Conservation (phyloP, 2,329 filamentous ascomycete genomes). For the Diaporthe vaccinii region DNA sequence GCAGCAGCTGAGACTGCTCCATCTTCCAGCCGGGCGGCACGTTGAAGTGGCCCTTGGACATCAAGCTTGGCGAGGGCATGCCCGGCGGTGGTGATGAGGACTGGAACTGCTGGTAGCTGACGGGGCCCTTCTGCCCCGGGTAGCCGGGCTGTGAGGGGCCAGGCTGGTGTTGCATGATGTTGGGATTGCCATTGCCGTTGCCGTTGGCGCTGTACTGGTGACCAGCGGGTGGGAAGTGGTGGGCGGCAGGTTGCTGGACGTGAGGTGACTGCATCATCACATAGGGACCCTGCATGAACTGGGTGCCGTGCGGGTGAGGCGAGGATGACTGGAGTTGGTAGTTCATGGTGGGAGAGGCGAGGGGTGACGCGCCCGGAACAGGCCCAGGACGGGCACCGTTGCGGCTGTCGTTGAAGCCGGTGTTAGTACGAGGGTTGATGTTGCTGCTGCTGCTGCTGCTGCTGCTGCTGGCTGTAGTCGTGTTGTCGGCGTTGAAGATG, state of each 20-base stretch:
- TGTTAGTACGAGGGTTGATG: not conserved
- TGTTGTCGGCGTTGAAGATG: not conserved
- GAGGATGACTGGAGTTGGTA: slow-evolving; percentile 32
- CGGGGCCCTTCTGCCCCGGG: slow-evolving; percentile 29
- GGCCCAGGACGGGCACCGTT: slow-evolving; percentile 15
- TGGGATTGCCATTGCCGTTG: slow-evolving; percentile 14
- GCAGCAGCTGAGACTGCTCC: slow-evolving; percentile 66
- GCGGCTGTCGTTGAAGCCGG: slow-evolving; percentile 3
- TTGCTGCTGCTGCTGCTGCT: not conserved
- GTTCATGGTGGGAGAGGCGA: slow-evolving; percentile 30
- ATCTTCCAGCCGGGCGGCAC: slow-evolving; percentile 64
- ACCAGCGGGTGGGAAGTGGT: slow-evolving; percentile 22
- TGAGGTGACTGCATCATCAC: slow-evolving; percentile 34
- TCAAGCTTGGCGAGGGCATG: slow-evolving; percentile 42
- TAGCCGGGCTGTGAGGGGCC: slow-evolving; percentile 25
- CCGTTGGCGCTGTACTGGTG: slow-evolving; percentile 30
- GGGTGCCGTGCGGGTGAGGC: slow-evolving; percentile 27
- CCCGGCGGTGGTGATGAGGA: slow-evolving; percentile 43
- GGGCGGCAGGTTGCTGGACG: slow-evolving; percentile 15
- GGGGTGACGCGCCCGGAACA: slow-evolving; percentile 15
- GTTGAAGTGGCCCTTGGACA: slow-evolving; percentile 52
- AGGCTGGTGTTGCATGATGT: slow-evolving; percentile 35
- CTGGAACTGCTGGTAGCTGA: slow-evolving; percentile 39
- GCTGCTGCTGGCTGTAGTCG: not conserved
- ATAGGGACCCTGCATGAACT: slow-evolving; percentile 37